Evolutionary conservation across 371 early-diverging fungal species (phyloP), one percentile per base, ranked within the genome.

Genomic region (Rhizopus arrhizus): DNA sequence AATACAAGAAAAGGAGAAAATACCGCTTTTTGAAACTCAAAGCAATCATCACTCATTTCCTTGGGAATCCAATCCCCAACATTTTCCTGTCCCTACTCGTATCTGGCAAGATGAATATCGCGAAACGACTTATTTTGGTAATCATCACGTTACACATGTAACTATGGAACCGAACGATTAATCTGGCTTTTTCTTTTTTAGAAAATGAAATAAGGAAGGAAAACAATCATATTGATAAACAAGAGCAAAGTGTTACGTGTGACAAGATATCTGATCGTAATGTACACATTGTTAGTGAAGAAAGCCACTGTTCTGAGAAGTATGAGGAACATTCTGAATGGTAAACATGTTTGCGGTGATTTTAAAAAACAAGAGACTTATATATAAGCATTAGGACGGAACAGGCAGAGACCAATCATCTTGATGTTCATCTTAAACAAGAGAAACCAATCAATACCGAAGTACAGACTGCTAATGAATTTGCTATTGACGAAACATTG

Each of bases 21-120:
- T 56, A 8, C 45, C 2, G 2, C 22, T 22, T 22, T 22, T 22
- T 22, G 22, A 22, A 22, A 2, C 22, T 22, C 22, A 22, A 22
- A 22, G 22, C 2, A 22, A 64, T 32, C 49, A 57, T 10, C 46
- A 53, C n/a, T 41, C 56, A 2, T 72, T 72, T 46, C 72, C 72
- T 51, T 72, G 72, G 72, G 72, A 72, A 9, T 31, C 56, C 11
- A 29, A 60, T 2, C 45, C 53, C 7, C 33, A 59, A 11, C 56
- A 60, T 31, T 60, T 67, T 31, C 71, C 64, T 45, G 8, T 58
- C 38, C 62, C 69, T 35, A 56, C 69, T 5, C 72, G 72, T 55
- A 49, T 68, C 10, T 72, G 72, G 72, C 52, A 52, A 34, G 65
- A 62, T 43, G 69, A 72, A 41, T 35, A 22, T 2, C 22, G 53